Percentiles rank a stretch among this genome's conserved stretches.
These are phyloP conservation scores for Penicillium sp. DNA, from an alignment of 2,329 filamentous ascomycete genomes.

Conservation along the genomic window DNA sequence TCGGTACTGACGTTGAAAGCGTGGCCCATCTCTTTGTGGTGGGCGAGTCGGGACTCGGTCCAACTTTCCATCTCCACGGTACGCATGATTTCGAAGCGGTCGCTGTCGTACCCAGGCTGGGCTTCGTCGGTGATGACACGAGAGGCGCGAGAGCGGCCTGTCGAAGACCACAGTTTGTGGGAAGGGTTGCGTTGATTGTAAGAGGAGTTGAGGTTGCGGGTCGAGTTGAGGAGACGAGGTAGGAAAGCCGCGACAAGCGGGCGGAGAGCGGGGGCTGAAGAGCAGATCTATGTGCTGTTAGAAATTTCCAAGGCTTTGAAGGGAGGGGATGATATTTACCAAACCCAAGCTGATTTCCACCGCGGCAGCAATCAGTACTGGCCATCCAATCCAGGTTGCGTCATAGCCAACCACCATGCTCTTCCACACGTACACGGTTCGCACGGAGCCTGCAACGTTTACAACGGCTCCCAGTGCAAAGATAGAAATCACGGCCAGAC, in stretches of 20 bases:
- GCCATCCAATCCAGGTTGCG: slow-evolving; percentile 38
- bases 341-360: slow-evolving; percentile 39
- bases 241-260: slow-evolving; percentile 36
- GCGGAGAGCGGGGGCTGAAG: slow-evolving; percentile 38
- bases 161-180: slow-evolving; percentile 25
- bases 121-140: slow-evolving; percentile 10
- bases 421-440: slow-evolving; percentile 38
- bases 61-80: slow-evolving; percentile 40
- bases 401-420: slow-evolving; percentile 36
- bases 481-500: slow-evolving; percentile 40
- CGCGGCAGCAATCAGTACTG: slow-evolving; percentile 31
- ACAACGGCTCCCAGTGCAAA: slow-evolving; percentile 41
- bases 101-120: slow-evolving; percentile 19
- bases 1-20: slow-evolving; percentile 21
- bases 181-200: slow-evolving; percentile 20
- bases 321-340: slow-evolving; percentile 20
- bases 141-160: slow-evolving; percentile 24
- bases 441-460: slow-evolving; percentile 36
- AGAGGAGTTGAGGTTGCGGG: slow-evolving; percentile 20
- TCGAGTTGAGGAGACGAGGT: slow-evolving; percentile 34
- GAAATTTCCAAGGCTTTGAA: background rate
- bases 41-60: slow-evolving; percentile 25
- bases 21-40: slow-evolving; percentile 15
- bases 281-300: slow-evolving; percentile 33
- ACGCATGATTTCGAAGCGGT: slow-evolving; percentile 34